Base-by-base conservation (phyloP, 2,329 filamentous ascomycete species). In the Scleromitrula shiraiana region DNA sequence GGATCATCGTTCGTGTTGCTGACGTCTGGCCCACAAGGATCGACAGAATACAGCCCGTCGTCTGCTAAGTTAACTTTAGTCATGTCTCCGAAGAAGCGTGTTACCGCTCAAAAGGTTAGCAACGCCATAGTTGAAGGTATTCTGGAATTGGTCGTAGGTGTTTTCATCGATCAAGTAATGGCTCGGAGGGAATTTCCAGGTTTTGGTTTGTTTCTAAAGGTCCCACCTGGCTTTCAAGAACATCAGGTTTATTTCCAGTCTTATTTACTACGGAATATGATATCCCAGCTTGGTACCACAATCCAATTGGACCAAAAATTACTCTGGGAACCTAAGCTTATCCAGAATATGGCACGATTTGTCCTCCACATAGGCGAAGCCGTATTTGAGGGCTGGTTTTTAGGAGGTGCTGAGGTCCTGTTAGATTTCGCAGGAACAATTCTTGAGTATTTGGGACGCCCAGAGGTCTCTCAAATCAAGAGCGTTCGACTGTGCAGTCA, bases 161-260 rank as follows among this genome's bases (percentile, higher is more conserved):
- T 96, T 0, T 95, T 95, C 60, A 76, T 85, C 41, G 90, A 96
- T 59, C 88, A 97, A 58, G 70, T 97, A 0, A 78, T 95, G 35
- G 77, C 76, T 24, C 82, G 88, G 22, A 95, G 95, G 63, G 93
- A 98, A 45, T 98, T 97, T 61, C 75, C 83, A 2, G 91, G 93
- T 0, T 85, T 98, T 45, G 82, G 84, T 0, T 69, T 98, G 8
- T 95, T 88, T 60, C 71, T 87, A 45, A 95, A 93, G 63, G 85
- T 91, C 0, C 93, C 94, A 1, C 88, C 93, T 0, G 90, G 91
- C 0, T 95, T 95, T 60, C 80, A 91, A 56, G 93, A 97, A 62
- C 89, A 97, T 57, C 90, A 96, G 60, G 88, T 89, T 0, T 95
- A 90, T 63, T 96, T 98, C 56, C 88, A 95, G 62, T 95, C 93